Percentiles rank a stretch among this genome's conserved stretches.
These are phyloP conservation scores for Cryomyces minteri DNA, from an alignment of 495 filamentous ascomycete species.

Conservation along the genomic window DNA sequence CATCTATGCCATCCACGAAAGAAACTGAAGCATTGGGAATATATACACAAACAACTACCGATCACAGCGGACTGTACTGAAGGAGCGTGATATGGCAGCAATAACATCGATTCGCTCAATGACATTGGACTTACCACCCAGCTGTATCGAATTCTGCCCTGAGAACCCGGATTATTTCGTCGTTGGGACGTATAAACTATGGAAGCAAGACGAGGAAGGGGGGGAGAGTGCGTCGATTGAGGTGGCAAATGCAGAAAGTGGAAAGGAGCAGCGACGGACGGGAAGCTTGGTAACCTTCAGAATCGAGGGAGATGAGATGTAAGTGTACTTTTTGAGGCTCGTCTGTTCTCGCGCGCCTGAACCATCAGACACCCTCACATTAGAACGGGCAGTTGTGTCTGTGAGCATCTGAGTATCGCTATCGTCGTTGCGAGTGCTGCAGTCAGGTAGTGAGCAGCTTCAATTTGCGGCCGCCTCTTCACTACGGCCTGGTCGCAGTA, in stretches of 20 bases:
- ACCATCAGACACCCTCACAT: neutral
- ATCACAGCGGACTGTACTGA: too few species aligned
- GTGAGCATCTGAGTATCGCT: neutral
- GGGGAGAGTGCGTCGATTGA: neutral
- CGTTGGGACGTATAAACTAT: slow-evolving; percentile 72
- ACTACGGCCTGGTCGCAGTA: neutral
- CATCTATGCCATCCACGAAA: too few species aligned
- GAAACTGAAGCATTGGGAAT: too few species aligned
- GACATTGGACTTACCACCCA: slow-evolving; percentile 45
- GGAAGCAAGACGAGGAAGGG: slow-evolving; percentile 25
- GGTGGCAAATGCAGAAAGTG: neutral
- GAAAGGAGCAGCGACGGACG: slow-evolving; percentile 35
- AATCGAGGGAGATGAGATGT: slow-evolving; percentile 7
- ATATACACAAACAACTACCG: too few species aligned
- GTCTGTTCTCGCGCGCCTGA: neutral
- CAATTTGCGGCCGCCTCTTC: neutral
- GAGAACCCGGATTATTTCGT: slow-evolving; percentile 45
- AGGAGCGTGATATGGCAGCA: slow-evolving; percentile 4
- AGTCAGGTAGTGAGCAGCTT: neutral
- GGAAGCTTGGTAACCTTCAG: slow-evolving; percentile 55
- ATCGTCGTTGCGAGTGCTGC: neutral
- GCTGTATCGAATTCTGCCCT: slow-evolving; percentile 71
- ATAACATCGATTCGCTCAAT: slow-evolving; percentile 24
- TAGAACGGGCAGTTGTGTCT: neutral
- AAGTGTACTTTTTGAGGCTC: neutral